A percentile compares a stretch with the other conserved stretches of the same genome.
Evolutionary conservation across 2,329 filamentous ascomycete genomes (phyloP).

Genomic region (Zymoseptoria ardabiliae): DNA sequence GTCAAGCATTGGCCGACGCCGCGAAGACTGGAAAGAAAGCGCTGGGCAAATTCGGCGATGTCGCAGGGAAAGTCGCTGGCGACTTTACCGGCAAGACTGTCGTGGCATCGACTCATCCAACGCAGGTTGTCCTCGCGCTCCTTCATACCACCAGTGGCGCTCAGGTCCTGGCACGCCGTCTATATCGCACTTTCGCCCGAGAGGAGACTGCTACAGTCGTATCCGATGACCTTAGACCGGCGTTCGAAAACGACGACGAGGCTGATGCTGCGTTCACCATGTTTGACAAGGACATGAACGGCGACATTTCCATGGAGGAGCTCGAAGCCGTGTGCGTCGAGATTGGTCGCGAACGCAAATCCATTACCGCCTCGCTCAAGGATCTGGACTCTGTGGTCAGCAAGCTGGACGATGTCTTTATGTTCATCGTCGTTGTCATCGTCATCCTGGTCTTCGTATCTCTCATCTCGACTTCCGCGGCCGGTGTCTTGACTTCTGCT

Average conservation of each 20-base stretch:
- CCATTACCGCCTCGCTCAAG: conserved; percentile 88
- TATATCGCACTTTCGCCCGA: conserved; percentile 80
- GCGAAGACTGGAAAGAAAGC: conserved; percentile 68
- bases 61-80: conserved; percentile 77
- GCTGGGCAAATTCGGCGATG: conserved; percentile 72
- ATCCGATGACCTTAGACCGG: conserved; percentile 67
- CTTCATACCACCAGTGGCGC: conserved; percentile 64
- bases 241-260: conserved; percentile 77
- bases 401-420: conserved; percentile 81
- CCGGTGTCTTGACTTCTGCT: conserved; percentile 80
- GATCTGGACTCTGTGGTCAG: conserved; percentile 89
- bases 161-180: conserved; percentile 75
- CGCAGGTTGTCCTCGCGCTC: conserved; percentile 75
- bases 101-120: conserved; percentile 65
- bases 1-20: conserved; percentile 60
- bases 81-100: conserved; percentile 77
- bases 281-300: conserved; percentile 95
- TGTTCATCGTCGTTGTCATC: conserved; percentile 77
- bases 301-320: conserved; percentile 92
- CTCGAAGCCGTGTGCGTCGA: conserved; percentile 89
- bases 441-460: conserved; percentile 80
- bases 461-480: conserved; percentile 82
- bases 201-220: conserved; percentile 68
- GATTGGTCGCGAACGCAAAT: conserved; percentile 88
- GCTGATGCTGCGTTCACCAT: conserved; percentile 82